phyloP scores from a whole-genome alignment of 257 asterid species.

The Solanum medicagineum region DNA sequence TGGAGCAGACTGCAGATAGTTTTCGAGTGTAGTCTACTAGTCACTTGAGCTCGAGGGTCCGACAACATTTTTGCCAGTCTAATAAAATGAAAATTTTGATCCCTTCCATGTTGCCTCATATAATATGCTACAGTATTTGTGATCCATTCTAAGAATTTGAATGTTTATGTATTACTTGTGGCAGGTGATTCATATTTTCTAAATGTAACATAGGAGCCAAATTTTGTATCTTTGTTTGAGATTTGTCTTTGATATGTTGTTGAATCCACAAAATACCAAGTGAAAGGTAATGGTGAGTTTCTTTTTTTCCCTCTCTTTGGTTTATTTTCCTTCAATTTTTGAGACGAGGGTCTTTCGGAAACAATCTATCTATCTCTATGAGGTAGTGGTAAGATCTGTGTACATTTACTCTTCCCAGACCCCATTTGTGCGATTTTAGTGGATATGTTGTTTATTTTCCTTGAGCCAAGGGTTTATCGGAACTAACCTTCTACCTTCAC shows the following conservation, averaged over 20 bases:
- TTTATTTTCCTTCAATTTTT: neutral
- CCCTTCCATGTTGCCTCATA: neutral
- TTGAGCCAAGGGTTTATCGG: no score
- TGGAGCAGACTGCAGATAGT: slow-evolving; percentile 81
- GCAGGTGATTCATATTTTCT: neutral
- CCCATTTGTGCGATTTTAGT: no score
- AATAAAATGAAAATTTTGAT: neutral
- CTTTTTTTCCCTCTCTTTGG: neutral
- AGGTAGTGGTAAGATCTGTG: neutral
- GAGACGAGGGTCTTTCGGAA: neutral
- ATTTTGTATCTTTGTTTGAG: slow-evolving; percentile 1
- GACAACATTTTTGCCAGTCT: neutral
- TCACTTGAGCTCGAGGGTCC: neutral
- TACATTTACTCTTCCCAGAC: no score
- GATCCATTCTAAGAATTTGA: neutral
- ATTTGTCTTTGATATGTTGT: neutral
- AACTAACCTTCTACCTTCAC: no score
- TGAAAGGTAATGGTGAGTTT: neutral
- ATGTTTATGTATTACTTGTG: neutral
- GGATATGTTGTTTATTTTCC: no score
- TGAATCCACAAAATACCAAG: neutral
- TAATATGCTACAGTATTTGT: neutral
- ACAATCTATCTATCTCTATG: neutral
- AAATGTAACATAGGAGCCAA: neutral
- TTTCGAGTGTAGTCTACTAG: neutral